Percentiles rank a stretch among this genome's conserved stretches.
Conservation (phyloP, 352 stramenopile species). For the Phytopythium montanum region DNA sequence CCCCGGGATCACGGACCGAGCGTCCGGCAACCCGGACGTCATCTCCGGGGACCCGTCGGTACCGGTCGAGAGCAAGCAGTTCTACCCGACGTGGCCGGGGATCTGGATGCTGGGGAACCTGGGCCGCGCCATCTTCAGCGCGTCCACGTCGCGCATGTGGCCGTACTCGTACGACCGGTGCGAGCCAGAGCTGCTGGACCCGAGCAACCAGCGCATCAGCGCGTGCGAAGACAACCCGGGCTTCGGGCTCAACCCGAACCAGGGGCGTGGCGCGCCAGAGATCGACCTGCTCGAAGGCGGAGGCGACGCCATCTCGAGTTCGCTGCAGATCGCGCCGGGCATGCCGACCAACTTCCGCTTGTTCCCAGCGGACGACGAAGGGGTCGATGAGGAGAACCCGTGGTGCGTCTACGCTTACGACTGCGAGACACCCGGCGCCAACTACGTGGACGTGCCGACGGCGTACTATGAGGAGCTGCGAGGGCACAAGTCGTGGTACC, state of each 20-base stretch:
- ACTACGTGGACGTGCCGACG: slow-evolving; percentile 40
- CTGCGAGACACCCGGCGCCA: slow-evolving; percentile 37
- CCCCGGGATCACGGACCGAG: slow-evolving; percentile 56
- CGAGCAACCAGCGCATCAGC: slow-evolving; percentile 66
- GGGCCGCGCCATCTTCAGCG: slow-evolving; percentile 93
- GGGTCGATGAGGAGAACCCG: slow-evolving; percentile 14
- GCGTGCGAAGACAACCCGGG: slow-evolving; percentile 90
- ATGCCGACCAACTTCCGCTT: slow-evolving; percentile 59
- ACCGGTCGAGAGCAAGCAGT: slow-evolving; percentile 47
- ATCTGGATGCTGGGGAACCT: slow-evolving; percentile 97
- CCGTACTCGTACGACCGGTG: slow-evolving; percentile 95
- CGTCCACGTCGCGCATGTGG: slow-evolving; percentile 94
- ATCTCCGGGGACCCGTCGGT: slow-evolving; percentile 46
- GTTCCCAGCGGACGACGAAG: slow-evolving; percentile 38
- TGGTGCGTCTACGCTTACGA: slow-evolving; percentile 37
- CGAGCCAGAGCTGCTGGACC: slow-evolving; percentile 51
- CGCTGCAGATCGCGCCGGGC: slow-evolving; percentile 83
- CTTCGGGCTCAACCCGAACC: slow-evolving; percentile 83
- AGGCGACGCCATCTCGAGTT: slow-evolving; percentile 77
- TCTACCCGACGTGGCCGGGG: slow-evolving; percentile 90
- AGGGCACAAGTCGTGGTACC: slow-evolving; percentile 54
- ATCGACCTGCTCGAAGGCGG: slow-evolving; percentile 93
- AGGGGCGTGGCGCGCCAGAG: slow-evolving; percentile 89
- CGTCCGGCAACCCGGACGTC: slow-evolving; percentile 41
- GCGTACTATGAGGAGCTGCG: slow-evolving; percentile 30